These are phyloP conservation scores for Crithidia bombi DNA, from an alignment of 208 protist genomes.

Conservation along the genomic window DNA sequence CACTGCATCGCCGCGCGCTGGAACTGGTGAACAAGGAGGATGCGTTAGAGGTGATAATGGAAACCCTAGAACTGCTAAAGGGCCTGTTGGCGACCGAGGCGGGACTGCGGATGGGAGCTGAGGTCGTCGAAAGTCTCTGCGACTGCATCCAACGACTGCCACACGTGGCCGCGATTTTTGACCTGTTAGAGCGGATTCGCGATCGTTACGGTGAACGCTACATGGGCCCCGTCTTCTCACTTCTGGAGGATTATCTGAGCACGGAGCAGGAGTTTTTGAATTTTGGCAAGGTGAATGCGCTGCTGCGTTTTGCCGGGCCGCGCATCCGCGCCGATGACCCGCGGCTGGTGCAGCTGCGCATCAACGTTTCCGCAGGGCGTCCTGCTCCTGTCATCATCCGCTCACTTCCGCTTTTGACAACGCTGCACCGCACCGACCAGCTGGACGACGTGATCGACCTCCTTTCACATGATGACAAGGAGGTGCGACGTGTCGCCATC, in stretches of 20 bases:
- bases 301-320: conserved; percentile 68
- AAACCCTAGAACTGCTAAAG: conserved; percentile 37
- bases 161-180: conserved; percentile 56
- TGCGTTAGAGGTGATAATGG: conserved; percentile 36
- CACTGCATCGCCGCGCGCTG: conserved; percentile 28
- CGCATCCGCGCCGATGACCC: conserved; percentile 39
- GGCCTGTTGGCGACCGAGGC: conserved; percentile 30
- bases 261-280: conserved; percentile 62
- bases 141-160: conserved; percentile 57
- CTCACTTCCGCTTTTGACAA: conserved; percentile 72
- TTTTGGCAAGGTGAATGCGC: conserved; percentile 74
- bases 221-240: conserved; percentile 50
- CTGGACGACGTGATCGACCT: conserved; percentile 72
- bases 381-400: conserved; percentile 61
- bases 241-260: conserved; percentile 64
- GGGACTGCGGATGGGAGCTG: conserved; percentile 24
- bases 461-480: conserved; percentile 75
- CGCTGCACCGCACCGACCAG: conserved; percentile 71
- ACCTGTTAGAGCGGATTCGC: conserved; percentile 61
- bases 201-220: conserved; percentile 52
- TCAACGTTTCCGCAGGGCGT: conserved; percentile 46
- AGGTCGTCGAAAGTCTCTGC: conserved; percentile 40
- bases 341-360: conserved; percentile 44
- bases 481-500: conserved; percentile 64
- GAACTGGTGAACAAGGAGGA: conserved; percentile 34